A percentile compares a stretch with the other conserved stretches of the same genome.
These are phyloP conservation scores for Talaromyces rugulosus DNA, from an alignment of 2,329 filamentous ascomycete species.

Conservation along the genomic window DNA sequence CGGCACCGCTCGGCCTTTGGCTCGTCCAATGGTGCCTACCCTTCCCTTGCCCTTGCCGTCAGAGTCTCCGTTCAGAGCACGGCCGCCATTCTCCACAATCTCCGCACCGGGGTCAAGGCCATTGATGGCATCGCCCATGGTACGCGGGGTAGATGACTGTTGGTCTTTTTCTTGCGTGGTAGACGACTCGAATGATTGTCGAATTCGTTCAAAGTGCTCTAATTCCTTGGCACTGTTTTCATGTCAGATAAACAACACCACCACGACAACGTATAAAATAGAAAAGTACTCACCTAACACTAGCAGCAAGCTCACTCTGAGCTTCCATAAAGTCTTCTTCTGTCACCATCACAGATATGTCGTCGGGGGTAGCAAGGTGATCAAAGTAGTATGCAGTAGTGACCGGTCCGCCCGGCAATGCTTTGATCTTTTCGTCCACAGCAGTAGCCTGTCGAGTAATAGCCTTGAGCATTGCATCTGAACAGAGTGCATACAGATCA, in stretches of 20 bases:
- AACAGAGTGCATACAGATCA: constrained; percentile 94
- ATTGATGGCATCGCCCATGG: constrained; percentile 35
- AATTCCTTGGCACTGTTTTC: constrained; percentile 73
- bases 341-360: constrained; percentile 80
- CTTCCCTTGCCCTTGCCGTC: constrained; percentile 28
- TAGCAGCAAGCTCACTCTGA: constrained; percentile 81
- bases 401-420: constrained; percentile 56
- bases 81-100: constrained; percentile 17
- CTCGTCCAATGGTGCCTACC: constrained; percentile 20
- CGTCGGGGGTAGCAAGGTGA: constrained; percentile 75
- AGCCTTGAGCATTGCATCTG: constrained; percentile 97
- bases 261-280: neutral
- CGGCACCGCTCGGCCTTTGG: constrained; percentile 18
- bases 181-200: constrained; percentile 71
- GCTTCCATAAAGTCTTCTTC: constrained; percentile 85
- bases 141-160: constrained; percentile 22
- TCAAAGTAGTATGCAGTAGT: constrained; percentile 95
- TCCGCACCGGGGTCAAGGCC: constrained; percentile 26
- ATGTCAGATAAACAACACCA: constrained; percentile 19
- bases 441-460: constrained; percentile 82
- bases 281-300: constrained; percentile 57
- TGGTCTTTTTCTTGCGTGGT: constrained; percentile 41
- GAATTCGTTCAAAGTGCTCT: constrained; percentile 81
- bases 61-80: constrained; percentile 16
- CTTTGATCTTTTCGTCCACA: constrained; percentile 77